A percentile compares a stretch with the other conserved stretches of the same genome.
These are phyloP conservation scores for Scheffersomyces insectosa DNA, from an alignment of 1,139 yeast genomes.

Conservation along the genomic window DNA sequence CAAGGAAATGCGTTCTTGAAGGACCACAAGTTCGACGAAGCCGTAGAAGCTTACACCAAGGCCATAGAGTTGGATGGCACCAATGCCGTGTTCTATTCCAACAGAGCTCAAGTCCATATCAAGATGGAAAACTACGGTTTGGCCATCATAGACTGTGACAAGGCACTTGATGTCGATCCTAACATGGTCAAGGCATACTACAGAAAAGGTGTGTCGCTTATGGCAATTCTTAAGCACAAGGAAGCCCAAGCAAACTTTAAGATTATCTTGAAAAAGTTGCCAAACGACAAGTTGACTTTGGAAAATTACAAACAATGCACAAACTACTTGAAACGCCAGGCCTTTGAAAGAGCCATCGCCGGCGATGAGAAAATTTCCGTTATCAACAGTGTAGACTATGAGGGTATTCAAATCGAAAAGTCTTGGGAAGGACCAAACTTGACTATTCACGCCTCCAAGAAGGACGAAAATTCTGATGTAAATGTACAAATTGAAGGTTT, in stretches of 20 bases:
- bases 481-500: constrained; percentile 34
- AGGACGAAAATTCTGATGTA: constrained; percentile 16
- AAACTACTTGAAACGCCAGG: constrained; percentile 67
- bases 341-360: constrained; percentile 87
- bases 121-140: constrained; percentile 84
- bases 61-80: constrained; percentile 73
- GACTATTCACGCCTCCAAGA: constrained; percentile 34
- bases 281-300: constrained; percentile 69
- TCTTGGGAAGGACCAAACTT: constrained; percentile 67
- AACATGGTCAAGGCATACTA: constrained; percentile 74
- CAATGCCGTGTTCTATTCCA: constrained; percentile 83
- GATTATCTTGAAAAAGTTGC: constrained; percentile 59
- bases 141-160: constrained; percentile 75
- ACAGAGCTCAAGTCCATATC: constrained; percentile 88
- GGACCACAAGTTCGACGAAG: constrained; percentile 61
- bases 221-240: constrained; percentile 74
- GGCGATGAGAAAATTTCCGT: constrained; percentile 49
- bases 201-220: constrained; percentile 79
- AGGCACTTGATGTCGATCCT: constrained; percentile 68
- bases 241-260: constrained; percentile 75
- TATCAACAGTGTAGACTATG: constrained; percentile 46
- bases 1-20: constrained; percentile 75
- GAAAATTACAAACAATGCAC: constrained; percentile 65
- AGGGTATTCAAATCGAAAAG: constrained; percentile 54
- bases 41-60: constrained; percentile 67